Evolutionary conservation across 345 rosid genomes (phyloP), one percentile per base, ranked within the genome.

Genomic region (Euphorbia tirucalli): DNA sequence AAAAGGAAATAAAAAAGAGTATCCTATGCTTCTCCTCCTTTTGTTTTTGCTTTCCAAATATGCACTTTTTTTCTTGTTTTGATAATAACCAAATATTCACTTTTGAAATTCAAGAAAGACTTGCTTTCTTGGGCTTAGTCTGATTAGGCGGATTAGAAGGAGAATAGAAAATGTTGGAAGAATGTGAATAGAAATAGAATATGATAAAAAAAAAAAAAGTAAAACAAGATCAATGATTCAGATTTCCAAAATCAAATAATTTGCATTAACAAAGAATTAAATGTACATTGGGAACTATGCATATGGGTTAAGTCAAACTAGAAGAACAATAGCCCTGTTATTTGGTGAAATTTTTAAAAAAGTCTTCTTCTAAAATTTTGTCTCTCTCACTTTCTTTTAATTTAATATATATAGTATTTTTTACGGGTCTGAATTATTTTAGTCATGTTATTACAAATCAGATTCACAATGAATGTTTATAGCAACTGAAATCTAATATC

Each of bases 241-340:
- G 32, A 37, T 56, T 62, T 69, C 74, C 62, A 57, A 43, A 56
- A 22, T 21, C 46, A 56, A 2, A 50, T 64, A 54, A 67, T 8
- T 21, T 49, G 44, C 27, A 50, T 15, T 19, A 14, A 13, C 44
- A 35, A 41, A 21, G 25, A 68, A 75, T 69, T 61, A 30, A 72
- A 74, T 70, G 77, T 37, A 32, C 75, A n/a, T 77, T 65, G 79
- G 70, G 32, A 15, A 39, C 71, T 77, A 78, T 69, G 83, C 76
- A 21, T 5, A 18, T 49, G 61, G 11, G 0, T 67, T 43, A 77
- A 72, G 87, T 79, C 85, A 68, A 84, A 78, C 80, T 73, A 55
- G 16, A 25, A 35, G 46, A 35, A 35, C 46, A 32, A 61, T 37
- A 59, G 37, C 49, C 11, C 19, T 30, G 62, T 72, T 68, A 28